Evolutionary conservation across 2,329 filamentous ascomycete genomes (phyloP).

Genomic region (Claviceps sorghi): DNA sequence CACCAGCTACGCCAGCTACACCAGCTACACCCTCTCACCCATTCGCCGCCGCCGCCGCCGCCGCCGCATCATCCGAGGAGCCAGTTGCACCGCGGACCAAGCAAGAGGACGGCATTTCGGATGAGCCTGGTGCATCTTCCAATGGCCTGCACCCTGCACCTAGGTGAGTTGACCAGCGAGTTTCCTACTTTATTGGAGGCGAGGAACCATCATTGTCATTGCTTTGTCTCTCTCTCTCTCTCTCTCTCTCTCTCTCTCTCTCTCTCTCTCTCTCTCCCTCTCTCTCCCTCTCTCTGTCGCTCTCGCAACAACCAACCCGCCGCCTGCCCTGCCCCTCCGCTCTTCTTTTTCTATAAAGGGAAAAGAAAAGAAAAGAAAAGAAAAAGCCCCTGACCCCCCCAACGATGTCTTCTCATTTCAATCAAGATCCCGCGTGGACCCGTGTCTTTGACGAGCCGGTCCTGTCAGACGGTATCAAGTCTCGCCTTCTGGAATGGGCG

Average conservation of each 20-base stretch:
- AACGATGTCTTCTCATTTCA: too few relatives aligned
- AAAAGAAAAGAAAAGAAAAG: too few relatives aligned
- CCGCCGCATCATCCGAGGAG: neutral
- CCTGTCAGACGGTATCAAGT: neutral
- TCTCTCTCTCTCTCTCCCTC: neutral
- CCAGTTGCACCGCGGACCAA: conserved; percentile 1
- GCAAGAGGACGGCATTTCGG: neutral
- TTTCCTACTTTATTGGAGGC: neutral
- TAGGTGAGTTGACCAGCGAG: conserved; percentile 2
- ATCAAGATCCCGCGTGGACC: too few relatives aligned
- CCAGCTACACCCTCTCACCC: neutral
- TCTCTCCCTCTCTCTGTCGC: neutral
- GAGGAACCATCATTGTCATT: neutral
- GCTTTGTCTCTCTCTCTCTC: neutral
- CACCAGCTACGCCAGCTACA: neutral
- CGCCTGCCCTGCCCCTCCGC: too few relatives aligned
- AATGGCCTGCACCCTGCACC: conserved; percentile 1
- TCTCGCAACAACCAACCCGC: too few relatives aligned
- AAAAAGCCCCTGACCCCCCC: too few relatives aligned
- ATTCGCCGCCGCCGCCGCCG: neutral
- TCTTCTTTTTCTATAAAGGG: too few relatives aligned
- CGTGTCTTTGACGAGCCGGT: neutral
- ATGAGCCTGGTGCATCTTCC: neutral
- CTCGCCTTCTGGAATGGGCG: neutral
- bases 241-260: neutral